Evolutionary conservation across 2,329 filamentous ascomycete species (phyloP).

Genomic region (Thelonectria discophora): DNA sequence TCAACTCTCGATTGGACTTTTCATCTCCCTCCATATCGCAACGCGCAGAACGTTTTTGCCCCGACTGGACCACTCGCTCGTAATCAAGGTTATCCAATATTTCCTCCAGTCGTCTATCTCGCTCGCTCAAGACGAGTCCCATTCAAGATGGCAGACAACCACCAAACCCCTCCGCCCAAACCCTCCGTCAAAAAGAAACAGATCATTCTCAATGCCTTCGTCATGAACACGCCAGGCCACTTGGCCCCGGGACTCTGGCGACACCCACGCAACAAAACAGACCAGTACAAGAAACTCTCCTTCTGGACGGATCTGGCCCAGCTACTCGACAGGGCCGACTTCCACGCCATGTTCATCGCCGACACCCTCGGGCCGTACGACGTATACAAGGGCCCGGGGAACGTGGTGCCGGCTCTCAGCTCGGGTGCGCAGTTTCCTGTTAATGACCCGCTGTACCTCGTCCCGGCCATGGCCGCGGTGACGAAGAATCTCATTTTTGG

Average conservation of each 20-base stretch:
- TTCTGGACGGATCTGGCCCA: constrained; percentile 59
- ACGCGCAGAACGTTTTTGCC: too few relatives aligned
- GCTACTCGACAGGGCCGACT: constrained; percentile 55
- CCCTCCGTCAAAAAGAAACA: constrained; percentile 11
- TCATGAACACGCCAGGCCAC: constrained; percentile 32
- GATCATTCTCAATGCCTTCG: constrained; percentile 32
- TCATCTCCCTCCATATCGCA: too few relatives aligned
- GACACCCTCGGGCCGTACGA: constrained; percentile 57
- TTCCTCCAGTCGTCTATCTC: not conserved
- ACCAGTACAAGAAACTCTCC: constrained; percentile 37
- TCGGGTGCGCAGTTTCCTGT: constrained; percentile 54
- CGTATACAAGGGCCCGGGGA: constrained; percentile 29
- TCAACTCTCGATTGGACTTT: too few relatives aligned
- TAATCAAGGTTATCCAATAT: not conserved
- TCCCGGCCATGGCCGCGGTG: constrained; percentile 57
- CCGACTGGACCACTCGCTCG: too few relatives aligned
- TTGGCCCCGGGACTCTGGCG: constrained; percentile 32
- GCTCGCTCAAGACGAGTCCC: too few relatives aligned
- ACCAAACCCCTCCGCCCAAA: not conserved
- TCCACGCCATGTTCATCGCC: constrained; percentile 61
- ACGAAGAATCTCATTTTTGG: constrained; percentile 55
- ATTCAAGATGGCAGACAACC: not conserved
- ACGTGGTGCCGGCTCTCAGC: constrained; percentile 39
- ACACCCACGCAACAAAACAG: constrained; percentile 33
- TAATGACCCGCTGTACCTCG: constrained; percentile 47